Percentiles rank a stretch among this genome's conserved stretches.
Conservation (phyloP, 805 yeast genomes). For the Metschnikowia amazonensis region DNA sequence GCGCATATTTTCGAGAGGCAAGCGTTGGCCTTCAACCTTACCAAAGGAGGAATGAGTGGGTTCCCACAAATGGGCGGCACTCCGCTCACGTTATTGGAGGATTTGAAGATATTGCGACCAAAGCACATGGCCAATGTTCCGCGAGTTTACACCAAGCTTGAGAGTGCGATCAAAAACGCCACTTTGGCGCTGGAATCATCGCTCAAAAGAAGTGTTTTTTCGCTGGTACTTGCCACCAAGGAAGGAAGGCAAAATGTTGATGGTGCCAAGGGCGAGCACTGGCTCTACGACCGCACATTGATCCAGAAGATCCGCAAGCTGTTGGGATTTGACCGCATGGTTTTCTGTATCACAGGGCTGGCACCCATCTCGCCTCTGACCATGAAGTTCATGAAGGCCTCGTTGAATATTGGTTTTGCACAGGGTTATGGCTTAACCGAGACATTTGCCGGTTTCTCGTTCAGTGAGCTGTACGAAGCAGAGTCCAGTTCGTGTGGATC, state of each 20-base stretch:
- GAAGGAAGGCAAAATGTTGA: conserved; percentile 16
- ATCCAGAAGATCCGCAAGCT: conserved; percentile 20
- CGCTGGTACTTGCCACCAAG: conserved; percentile 20
- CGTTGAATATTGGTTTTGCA: conserved; percentile 50
- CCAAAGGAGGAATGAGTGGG: conserved; percentile 25
- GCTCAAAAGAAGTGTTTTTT: conserved; percentile 18
- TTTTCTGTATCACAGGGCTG: conserved; percentile 43
- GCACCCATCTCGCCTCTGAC: conserved; percentile 70
- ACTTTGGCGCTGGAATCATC: conserved; percentile 21
- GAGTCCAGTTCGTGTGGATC: conserved; percentile 61
- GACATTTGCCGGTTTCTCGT: conserved; percentile 52
- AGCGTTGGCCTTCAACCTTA: conserved; percentile 20
- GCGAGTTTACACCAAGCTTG: conserved; percentile 25
- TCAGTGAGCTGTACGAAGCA: conserved; percentile 41
- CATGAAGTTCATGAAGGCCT: conserved; percentile 56
- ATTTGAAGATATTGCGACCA: conserved; percentile 24
- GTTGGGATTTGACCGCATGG: conserved; percentile 34
- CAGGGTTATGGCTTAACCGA: conserved; percentile 81
- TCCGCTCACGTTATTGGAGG: conserved; percentile 24
- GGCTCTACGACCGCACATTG: conserved; percentile 16
- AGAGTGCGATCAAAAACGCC: conserved; percentile 24
- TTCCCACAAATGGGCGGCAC: conserved; percentile 24
- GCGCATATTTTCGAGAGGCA: conserved; percentile 38
- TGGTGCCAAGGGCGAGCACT: conserved; percentile 21
- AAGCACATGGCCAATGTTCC: conserved; percentile 25